Percentiles rank a stretch among this genome's conserved stretches.
Conservation (phyloP, 345 rosid genomes). For the Cochlearia excelsa region DNA sequence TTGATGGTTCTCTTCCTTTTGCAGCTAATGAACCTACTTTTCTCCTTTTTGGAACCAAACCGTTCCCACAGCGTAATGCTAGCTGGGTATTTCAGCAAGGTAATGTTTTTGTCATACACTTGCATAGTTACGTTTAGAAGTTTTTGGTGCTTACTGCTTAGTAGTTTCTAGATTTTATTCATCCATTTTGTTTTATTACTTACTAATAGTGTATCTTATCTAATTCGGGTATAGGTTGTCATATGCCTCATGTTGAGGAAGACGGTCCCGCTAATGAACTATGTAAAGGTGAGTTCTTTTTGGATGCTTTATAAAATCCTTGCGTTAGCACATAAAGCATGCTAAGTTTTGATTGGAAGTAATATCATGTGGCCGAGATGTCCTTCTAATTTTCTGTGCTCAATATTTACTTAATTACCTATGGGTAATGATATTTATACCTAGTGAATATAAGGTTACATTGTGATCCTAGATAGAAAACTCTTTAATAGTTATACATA, state of each 20-base stretch:
- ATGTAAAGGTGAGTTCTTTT: conserved; percentile 68
- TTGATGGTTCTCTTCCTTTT: conserved; percentile 25
- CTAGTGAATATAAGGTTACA: background rate
- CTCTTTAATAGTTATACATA: conserved; percentile 1
- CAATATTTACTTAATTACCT: background rate
- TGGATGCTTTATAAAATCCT: conserved; percentile 15
- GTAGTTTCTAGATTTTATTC: background rate
- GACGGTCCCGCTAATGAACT: conserved; percentile 84
- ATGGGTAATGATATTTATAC: background rate
- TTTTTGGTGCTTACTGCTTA: background rate
- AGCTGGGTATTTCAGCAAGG: conserved; percentile 99
- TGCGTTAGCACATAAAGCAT: conserved; percentile 2
- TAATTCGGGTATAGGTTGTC: conserved; percentile 69
- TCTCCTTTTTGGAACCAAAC: conserved; percentile 90
- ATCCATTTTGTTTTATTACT: conserved; percentile 8
- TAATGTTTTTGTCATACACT: conserved; percentile 23
- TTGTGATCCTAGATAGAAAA: conserved; percentile 5
- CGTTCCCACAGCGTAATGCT: conserved; percentile 81
- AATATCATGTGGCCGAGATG: conserved; percentile 8
- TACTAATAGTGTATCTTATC: background rate
- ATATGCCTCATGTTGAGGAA: conserved; percentile 92
- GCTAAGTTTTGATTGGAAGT: conserved; percentile 7
- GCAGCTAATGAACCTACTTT: conserved; percentile 93
- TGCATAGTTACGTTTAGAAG: background rate
- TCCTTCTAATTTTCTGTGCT: conserved; percentile 15